Conservation (phyloP, 495 filamentous ascomycete genomes). For the Neurospora sp. region DNA sequence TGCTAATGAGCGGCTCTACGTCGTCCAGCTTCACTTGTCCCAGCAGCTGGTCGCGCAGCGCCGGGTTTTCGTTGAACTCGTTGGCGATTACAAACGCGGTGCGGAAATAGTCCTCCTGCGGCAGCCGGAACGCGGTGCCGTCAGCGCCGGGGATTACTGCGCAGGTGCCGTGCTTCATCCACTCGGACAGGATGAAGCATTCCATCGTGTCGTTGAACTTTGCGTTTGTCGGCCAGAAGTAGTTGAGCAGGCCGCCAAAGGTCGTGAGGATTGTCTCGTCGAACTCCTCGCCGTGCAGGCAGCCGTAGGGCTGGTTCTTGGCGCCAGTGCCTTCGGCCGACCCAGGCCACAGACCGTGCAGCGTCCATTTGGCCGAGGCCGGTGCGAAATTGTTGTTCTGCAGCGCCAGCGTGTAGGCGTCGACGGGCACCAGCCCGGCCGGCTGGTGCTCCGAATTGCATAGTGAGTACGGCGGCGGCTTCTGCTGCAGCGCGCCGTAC, state of each 20-base stretch:
- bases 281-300: not conserved
- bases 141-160: constrained; percentile 1
- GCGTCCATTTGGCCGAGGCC: not conserved
- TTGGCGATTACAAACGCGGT: constrained; percentile 1
- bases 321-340: not conserved
- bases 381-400: not conserved
- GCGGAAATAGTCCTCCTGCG: constrained; percentile 2
- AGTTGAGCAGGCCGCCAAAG: not conserved
- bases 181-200: constrained; percentile 3
- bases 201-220: not conserved
- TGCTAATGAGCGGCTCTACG: constrained; percentile 1
- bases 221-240: constrained; percentile 1
- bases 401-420: constrained; percentile 2
- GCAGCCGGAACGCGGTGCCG: constrained; percentile 1
- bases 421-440: not conserved
- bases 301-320: constrained; percentile 1
- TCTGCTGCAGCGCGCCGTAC: not conserved
- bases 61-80: not conserved
- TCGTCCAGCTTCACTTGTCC: not conserved
- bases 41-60: not conserved
- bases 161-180: constrained; percentile 5
- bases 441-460: not conserved
- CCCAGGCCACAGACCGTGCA: constrained; percentile 1
- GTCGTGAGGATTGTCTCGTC: not conserved
- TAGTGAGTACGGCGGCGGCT: not conserved